Base-by-base conservation (phyloP, 768 basidiomycete species). In the Trametes cubensis region DNA sequence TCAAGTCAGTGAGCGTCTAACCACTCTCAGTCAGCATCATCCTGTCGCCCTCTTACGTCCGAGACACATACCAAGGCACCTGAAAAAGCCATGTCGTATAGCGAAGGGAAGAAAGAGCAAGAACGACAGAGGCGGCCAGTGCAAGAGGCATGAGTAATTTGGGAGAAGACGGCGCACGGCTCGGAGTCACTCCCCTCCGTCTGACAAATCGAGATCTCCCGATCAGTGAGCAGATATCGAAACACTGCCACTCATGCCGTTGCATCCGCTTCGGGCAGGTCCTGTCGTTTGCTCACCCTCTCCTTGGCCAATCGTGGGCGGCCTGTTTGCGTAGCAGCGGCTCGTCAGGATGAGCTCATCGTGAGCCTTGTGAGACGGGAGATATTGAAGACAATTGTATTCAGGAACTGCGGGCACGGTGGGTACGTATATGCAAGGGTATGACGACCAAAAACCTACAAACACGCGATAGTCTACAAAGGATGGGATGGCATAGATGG, bases 1-100 rank as follows among this genome's bases (percentile, higher is more conserved):
- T 98, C 52, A 98, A 82, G 75, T 96, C 95, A 20, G 93, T 94
- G 49, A 98, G 78, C 10, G 90, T 95, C 93, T 95, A 63, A 14
- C 6, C 23, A 20, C 3, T 52, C 3, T 52, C n/a, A 50, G 34
- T 58, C 23, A 49, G 25, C 23, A 13, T 26, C 51, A 21, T 41
- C 1, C 47, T 20, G n/a, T 14, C 34, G 44, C 5, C 17, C 45
- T 48, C 52, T n/a, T 25, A 26, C 20, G 59, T 23, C 15, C 34
- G 40, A 30, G 49, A 66, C 42, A 79, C 88, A 52, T 72, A 90
- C 90, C 66, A 95, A 79, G 44, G 92, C 90, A 67, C 92, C 92
- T 71, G 93, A 94, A 75, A 94, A 94, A 7, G 88, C 83, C 92
- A 95, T 95, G 40, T 40, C 39, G 56, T 8, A 15, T 18, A 20